Evolutionary conservation across 129 eudicot species (phyloP).

Genomic region (Ambrosia trifida): DNA sequence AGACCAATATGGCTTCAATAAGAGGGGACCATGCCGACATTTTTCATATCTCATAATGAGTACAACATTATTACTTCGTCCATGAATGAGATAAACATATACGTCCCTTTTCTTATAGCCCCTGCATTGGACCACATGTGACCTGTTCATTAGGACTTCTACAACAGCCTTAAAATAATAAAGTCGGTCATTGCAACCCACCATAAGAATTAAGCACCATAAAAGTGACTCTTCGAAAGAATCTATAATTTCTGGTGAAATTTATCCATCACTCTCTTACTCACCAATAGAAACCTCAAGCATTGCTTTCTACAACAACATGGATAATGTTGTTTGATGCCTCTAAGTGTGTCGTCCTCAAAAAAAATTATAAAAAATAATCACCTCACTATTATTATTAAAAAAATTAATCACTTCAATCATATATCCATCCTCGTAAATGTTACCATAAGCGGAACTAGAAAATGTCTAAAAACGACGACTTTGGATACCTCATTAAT

Average conservation of each 20-base stretch:
- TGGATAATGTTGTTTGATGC: background rate
- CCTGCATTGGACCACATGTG: slow-evolving; percentile 1
- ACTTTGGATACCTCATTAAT: too few relatives aligned
- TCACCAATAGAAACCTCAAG: background rate
- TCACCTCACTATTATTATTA: too few relatives aligned
- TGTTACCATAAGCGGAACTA: too few relatives aligned
- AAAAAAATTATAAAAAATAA: too few relatives aligned
- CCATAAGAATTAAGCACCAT: background rate
- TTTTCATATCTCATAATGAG: too few relatives aligned
- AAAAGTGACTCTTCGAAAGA: background rate
- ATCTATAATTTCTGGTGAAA: background rate
- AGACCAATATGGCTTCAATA: background rate
- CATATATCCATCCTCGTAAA: too few relatives aligned
- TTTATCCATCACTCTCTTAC: background rate
- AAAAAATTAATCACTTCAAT: too few relatives aligned
- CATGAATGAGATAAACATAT: background rate
- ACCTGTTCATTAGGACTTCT: slow-evolving; percentile 10
- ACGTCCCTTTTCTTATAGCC: background rate
- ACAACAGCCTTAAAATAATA: slow-evolving; percentile 1
- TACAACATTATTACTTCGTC: background rate
- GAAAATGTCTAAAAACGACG: too few relatives aligned
- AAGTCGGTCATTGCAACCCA: background rate
- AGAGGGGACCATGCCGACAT: too few relatives aligned
- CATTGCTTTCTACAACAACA: background rate
- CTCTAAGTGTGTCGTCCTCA: too few relatives aligned